A percentile compares a stretch with the other conserved stretches of the same genome.
Conservation (phyloP, 2,329 filamentous ascomycete species). For the Fusarium luffae region DNA sequence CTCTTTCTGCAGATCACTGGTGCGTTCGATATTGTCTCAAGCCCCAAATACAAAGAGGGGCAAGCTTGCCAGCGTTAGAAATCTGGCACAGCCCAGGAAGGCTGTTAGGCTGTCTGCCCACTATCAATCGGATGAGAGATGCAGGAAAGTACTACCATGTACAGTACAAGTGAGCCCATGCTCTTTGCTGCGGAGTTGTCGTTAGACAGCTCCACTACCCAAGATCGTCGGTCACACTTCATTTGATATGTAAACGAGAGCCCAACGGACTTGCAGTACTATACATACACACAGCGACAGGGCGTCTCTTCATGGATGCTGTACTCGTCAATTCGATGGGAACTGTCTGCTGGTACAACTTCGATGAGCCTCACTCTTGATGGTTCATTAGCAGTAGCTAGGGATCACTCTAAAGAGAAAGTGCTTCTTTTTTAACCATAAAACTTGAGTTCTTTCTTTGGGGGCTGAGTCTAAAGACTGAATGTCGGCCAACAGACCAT, state of each 20-base stretch:
- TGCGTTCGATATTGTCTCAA: conserved; percentile 5
- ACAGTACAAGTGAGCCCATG: conserved; percentile 12
- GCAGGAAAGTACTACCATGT: conserved; percentile 1
- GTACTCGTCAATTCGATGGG: neutral
- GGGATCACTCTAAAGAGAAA: neutral
- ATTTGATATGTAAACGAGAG: conserved; percentile 7
- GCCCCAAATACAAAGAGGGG: neutral
- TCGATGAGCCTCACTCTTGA: too few relatives aligned
- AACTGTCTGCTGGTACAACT: neutral
- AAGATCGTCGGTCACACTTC: conserved; percentile 6
- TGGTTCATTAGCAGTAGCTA: neutral
- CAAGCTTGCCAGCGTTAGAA: neutral
- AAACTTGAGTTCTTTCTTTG: conserved; percentile 18
- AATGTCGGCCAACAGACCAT: conserved; percentile 9
- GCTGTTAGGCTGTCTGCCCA: conserved; percentile 6
- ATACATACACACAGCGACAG: neutral
- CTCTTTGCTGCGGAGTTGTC: conserved; percentile 13
- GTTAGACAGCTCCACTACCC: conserved; percentile 19
- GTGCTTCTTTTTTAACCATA: conserved; percentile 14
- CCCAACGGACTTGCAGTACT: neutral
- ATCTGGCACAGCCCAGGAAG: neutral
- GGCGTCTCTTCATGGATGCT: neutral
- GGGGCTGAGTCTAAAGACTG: conserved; percentile 24
- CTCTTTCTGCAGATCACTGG: conserved; percentile 3
- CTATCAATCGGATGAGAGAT: conserved; percentile 15